These are phyloP conservation scores for Thuidium tamariscinum DNA, from an alignment of 225 moss, liverwort and hornwort species.

Conservation along the genomic window DNA sequence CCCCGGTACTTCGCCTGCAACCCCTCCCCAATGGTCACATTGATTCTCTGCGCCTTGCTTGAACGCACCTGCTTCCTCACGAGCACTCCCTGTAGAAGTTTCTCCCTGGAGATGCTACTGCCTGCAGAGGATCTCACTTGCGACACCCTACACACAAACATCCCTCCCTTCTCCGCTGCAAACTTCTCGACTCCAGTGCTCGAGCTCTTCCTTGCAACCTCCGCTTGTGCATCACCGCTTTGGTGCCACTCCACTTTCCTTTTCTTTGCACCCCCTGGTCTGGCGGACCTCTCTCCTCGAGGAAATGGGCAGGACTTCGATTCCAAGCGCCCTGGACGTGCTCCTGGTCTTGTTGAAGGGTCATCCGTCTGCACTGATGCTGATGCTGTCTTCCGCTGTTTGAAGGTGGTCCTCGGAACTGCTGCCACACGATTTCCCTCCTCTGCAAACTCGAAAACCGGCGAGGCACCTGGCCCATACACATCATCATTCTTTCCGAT, in stretches of 20 bases:
- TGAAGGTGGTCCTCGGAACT: neutral
- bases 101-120: slow-evolving; percentile 29
- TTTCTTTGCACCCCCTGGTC: slow-evolving; percentile 7
- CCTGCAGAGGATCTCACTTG: slow-evolving; percentile 26
- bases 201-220: neutral
- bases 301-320: slow-evolving; percentile 20
- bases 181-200: neutral
- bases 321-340: neutral
- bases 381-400: slow-evolving; percentile 13
- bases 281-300: slow-evolving; percentile 43
- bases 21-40: neutral
- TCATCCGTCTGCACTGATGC: slow-evolving; percentile 5
- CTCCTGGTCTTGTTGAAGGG: neutral
- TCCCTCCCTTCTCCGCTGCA: neutral
- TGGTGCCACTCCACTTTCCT: slow-evolving; percentile 26
- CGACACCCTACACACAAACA: slow-evolving; percentile 1
- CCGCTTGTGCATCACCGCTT: neutral
- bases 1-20: neutral
- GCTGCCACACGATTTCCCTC: slow-evolving; percentile 10
- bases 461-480: slow-evolving; percentile 40
- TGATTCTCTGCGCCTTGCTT: slow-evolving; percentile 12
- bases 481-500: slow-evolving; percentile 42
- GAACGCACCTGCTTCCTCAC: slow-evolving; percentile 37
- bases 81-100: slow-evolving; percentile 1
- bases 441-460: slow-evolving; percentile 40